Evolutionary conservation across 257 asterid genomes (phyloP), one percentile per base, ranked within the genome.

Genomic region (Eucommia ulmoides): DNA sequence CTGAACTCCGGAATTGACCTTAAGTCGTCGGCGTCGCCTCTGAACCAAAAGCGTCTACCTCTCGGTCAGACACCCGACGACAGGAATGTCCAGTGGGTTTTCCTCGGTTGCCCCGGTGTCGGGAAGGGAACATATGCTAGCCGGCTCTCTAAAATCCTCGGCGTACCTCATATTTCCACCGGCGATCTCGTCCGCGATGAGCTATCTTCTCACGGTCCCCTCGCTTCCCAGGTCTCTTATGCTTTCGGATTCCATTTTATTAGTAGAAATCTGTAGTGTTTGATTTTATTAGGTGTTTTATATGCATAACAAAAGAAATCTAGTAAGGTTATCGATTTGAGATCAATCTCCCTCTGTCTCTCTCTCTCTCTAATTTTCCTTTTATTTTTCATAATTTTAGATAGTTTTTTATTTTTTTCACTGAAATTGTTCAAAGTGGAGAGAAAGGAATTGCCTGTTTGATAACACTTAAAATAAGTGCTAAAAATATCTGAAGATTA

Each of bases 141-240:
- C 54, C 83, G 96, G 17, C 81, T 89, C 0, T 82, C 95, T 0
- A 60, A 41, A 16, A 85, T 89, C 41, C 84, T 89, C 51, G 88
- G 77, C 44, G 96, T 82, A 19, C 93, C 97, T 7, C 97, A 89
- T 57, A 82, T 89, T 72, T 76, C 96, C 49, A 89, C 97, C 49
- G 97, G 97, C 23, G 97, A 89, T 70, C 97, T 89, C 22, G 97
- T 89, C 50, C 98, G 98, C 45, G 85, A 78, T 3, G 80, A 85
- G 66, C 79, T 89, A 7, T 62, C 93, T 19, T 65, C 97, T 8
- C 63, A 47, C 41, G 91, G 88, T 0, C 79, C 94, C 26, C 77
- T 82, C 35, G 65, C 97, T 49, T 66, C 78, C 50, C 78, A 84
- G 94, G 94, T 83, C 60, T 3, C 33, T 54, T 20, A 0, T 20